Evolutionary conservation across 2,329 filamentous ascomycete species (phyloP).

Genomic region (Chaetomium olivaceum): DNA sequence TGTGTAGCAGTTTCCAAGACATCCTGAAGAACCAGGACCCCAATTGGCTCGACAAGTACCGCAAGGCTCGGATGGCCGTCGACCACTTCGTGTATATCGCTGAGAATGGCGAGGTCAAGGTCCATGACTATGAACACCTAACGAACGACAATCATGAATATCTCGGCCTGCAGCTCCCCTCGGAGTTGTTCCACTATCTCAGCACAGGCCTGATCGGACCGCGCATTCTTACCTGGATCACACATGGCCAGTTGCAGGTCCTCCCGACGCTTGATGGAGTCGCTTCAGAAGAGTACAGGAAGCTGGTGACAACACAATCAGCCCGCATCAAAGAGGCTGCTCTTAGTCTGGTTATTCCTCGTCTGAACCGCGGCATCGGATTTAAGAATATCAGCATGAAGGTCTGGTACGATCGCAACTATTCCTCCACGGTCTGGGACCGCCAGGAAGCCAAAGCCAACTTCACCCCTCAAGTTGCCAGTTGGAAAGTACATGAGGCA

Average conservation of each 20-base stretch:
- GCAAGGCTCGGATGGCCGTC: conserved; percentile 79
- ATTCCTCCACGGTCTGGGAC: conserved; percentile 68
- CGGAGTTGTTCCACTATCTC: conserved; percentile 88
- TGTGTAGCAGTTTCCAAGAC: conserved; percentile 78
- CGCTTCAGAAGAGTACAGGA: conserved; percentile 76
- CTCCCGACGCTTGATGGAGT: conserved; percentile 84
- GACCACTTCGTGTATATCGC: conserved; percentile 85
- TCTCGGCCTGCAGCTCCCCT: conserved; percentile 83
- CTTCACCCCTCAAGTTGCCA: conserved; percentile 48
- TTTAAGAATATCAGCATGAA: conserved; percentile 75
- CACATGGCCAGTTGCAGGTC: conserved; percentile 74
- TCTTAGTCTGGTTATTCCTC: conserved; percentile 74
- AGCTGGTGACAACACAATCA: conserved; percentile 73
- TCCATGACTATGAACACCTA: conserved; percentile 70
- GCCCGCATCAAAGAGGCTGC: conserved; percentile 74
- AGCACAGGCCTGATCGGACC: conserved; percentile 79
- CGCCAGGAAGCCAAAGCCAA: conserved; percentile 44
- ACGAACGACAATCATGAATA: conserved; percentile 87
- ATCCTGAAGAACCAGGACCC: conserved; percentile 70
- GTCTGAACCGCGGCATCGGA: conserved; percentile 79
- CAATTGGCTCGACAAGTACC: conserved; percentile 82
- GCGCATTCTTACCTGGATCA: conserved; percentile 78
- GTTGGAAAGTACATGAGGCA: conserved; percentile 73
- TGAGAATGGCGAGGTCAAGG: conserved; percentile 72
- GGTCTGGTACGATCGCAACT: conserved; percentile 79